phyloP scores from a whole-genome alignment of 345 rosid genomes.

The Salix exigua region DNA sequence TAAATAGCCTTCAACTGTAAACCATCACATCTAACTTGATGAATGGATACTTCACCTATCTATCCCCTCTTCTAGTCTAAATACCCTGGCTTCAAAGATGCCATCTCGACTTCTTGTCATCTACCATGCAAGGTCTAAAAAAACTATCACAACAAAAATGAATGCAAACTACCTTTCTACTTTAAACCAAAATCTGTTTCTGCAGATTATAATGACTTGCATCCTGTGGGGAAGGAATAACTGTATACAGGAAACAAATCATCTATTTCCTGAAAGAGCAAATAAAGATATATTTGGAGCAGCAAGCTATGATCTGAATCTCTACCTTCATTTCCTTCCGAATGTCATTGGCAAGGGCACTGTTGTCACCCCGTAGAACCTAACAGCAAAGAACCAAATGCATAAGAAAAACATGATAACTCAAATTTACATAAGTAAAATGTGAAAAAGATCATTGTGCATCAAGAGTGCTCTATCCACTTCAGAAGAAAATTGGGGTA shows the following conservation, averaged over 20 bases:
- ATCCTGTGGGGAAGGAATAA: neutral
- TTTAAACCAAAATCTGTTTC: neutral
- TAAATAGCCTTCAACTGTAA: neutral
- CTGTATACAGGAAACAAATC: neutral
- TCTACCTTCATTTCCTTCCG: conserved; percentile 92
- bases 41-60: neutral
- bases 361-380: conserved; percentile 88
- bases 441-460: neutral
- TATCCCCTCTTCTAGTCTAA: neutral
- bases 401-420: conserved; percentile 4
- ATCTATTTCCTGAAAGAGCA: neutral
- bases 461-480: neutral
- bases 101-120: neutral
- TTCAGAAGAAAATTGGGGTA: neutral
- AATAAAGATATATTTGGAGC: neutral
- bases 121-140: neutral
- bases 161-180: neutral
- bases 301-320: neutral
- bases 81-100: neutral
- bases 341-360: conserved; percentile 82
- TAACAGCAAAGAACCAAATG: conserved; percentile 23
- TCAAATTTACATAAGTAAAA: neutral
- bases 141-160: neutral
- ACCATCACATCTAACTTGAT: neutral
- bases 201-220: neutral